Evolutionary conservation across 495 filamentous ascomycete genomes (phyloP).

Genomic region (Talaromyces wortmannii): DNA sequence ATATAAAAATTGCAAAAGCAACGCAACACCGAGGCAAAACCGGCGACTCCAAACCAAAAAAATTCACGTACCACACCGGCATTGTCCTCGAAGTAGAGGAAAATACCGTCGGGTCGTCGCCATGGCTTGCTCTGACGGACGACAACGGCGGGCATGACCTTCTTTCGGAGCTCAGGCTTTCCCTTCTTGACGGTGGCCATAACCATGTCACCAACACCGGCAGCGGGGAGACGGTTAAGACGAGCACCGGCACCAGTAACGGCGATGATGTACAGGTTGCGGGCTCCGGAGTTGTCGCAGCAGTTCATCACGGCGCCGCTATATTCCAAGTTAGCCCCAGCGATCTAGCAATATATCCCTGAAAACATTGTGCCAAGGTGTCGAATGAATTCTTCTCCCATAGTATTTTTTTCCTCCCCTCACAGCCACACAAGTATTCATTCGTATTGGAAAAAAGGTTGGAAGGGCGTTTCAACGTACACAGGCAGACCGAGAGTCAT

Average conservation of each 20-base stretch:
- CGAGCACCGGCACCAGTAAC: conserved; percentile 98
- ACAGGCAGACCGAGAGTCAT: conserved; percentile 99
- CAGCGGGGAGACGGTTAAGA: conserved; percentile 95
- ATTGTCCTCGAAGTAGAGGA: conserved; percentile 99
- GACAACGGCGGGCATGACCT: conserved; percentile 99
- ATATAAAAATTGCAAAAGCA: too few relatives aligned
- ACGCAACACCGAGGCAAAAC: too few relatives aligned
- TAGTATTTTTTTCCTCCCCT: neutral
- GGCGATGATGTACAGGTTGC: conserved; percentile 99
- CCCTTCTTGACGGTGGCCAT: conserved; percentile 99
- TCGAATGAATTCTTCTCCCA: neutral
- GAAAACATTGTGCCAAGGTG: too few relatives aligned
- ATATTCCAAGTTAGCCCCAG: conserved; percentile 10
- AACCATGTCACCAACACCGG: conserved; percentile 98
- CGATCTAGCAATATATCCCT: neutral
- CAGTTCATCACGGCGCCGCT: conserved; percentile 96
- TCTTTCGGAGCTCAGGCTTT: conserved; percentile 98
- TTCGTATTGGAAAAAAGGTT: neutral
- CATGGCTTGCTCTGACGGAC: conserved; percentile 98
- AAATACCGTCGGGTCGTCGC: conserved; percentile 94
- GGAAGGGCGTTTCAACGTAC: conserved; percentile 56
- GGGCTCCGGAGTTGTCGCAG: conserved; percentile 97
- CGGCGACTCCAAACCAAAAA: too few relatives aligned
- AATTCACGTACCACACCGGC: conserved; percentile 80
- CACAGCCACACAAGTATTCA: neutral